Evolutionary conservation across 306 rosid species (phyloP), one percentile per base, ranked within the genome.

Genomic region (Hylodesmum podocarpum): DNA sequence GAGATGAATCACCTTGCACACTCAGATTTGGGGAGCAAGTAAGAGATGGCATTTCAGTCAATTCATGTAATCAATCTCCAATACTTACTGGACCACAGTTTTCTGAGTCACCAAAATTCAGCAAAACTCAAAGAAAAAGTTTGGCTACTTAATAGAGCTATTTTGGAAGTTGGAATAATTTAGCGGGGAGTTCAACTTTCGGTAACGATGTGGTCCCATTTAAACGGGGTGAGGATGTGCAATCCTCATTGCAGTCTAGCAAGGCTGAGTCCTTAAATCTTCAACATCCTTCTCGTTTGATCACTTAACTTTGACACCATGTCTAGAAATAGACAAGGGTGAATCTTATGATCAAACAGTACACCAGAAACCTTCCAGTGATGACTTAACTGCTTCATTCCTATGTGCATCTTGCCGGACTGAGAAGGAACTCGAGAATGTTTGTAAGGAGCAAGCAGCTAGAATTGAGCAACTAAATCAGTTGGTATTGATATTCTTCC

Each of bases 41-140:
- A 82, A 91, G 73, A 76, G 87, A 81, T 57, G 82, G 91, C 84
- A 83, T 89, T 79, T 88, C 93, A 31, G 79, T 89, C 82, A 86
- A 82, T 59, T 81, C 90, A 61, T 55, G 84, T 68, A 24, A 77
- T 74, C 84, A 68, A 84, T 79, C 92, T 69, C 88, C 93, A 51
- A 75, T 88, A 79, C 80, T 96, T 68, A 89, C 93, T 25, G 97
- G 83, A 75, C 99, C 99, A 29, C 80, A 79, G 53, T 41, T 91
- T 82, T 89, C 99, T 0, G 97, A 96, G 80, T 96, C 99, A 69
- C 99, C 99, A 34, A 96, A 89, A 82, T 72, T 96, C 74, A 88
- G 97, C 76, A 91, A 88, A 64, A 50, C 63, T 61, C 93, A 80
- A 41, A 84, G 92, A 82, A 95, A 86, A 84, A 90, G 97, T 46